phyloP scores from a whole-genome alignment of 75 land plant species.

The Cunninghamia lanceolata region DNA sequence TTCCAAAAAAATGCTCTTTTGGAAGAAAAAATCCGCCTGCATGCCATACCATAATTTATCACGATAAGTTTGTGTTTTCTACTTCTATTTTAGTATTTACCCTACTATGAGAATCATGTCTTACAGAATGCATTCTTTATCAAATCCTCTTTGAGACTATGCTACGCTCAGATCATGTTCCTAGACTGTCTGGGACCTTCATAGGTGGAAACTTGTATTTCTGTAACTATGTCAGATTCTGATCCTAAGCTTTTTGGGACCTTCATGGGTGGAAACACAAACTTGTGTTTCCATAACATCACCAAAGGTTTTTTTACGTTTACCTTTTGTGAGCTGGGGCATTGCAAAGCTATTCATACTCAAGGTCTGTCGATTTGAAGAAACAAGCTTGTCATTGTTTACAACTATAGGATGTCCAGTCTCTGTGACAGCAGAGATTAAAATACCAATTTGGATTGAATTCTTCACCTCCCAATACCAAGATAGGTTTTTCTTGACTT shows the following conservation, averaged over 20 bases:
- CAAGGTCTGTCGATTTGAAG: background rate
- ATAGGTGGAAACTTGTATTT: background rate
- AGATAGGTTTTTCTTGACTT: background rate
- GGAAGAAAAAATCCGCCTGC: too few species aligned
- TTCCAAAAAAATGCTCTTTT: too few species aligned
- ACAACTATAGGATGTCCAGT: too few species aligned
- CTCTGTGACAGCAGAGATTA: too few species aligned
- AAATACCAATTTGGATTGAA: too few species aligned
- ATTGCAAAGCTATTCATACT: background rate
- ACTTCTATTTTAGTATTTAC: too few species aligned
- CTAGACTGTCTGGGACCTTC: background rate
- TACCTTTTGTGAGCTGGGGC: background rate
- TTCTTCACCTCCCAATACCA: background rate
- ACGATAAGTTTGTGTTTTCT: too few species aligned
- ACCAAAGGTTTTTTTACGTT: background rate
- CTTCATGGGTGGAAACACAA: background rate
- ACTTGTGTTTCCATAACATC: background rate
- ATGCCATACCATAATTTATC: too few species aligned
- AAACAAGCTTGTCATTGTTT: background rate
- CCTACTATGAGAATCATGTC: background rate
- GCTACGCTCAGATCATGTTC: background rate
- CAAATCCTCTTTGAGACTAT: background rate
- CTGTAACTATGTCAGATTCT: background rate
- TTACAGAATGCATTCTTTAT: background rate
- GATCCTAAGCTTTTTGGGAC: background rate